Evolutionary conservation across 208 protist genomes (phyloP), one percentile per base, ranked within the genome.

Genomic region (Wallacemonas rigidus): DNA sequence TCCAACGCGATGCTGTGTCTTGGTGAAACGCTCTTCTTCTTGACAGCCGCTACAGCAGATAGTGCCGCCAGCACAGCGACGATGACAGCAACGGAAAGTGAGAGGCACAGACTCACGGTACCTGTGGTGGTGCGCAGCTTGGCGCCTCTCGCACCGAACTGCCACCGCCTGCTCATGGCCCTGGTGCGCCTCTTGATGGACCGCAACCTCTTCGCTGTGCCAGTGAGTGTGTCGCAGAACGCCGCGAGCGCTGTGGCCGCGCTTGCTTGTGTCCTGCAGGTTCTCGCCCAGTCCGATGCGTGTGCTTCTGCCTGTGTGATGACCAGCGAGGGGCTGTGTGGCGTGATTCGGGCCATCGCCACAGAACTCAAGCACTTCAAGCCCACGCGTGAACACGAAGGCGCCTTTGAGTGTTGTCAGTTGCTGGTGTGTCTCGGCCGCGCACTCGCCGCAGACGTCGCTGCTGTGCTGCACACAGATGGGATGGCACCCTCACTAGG

Each of bases 1-100:
- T 79, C 74, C 45, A 69, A 79, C 51, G 74, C 74, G 14, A 74
- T 56, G 69, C 61, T 79, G 36, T 75, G 74, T 43, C 45, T 79
- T 38, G 74, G 74, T 48, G 61, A 67, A 26, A 41, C 73, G 38
- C 64, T 79, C 51, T 53, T 53, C 48, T 53, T 53, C 48, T 53
- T 53, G 48, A 53, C 48, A 15, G 48, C 48, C 9, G 48, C 48
- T 15, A 15, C 11, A 26, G 26, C 26, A 26, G 26, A 26, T 26
- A 26, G 26, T 26, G 26, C 26, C 26, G 26, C 26, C 26, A 26
- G 26, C 26, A 26, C 26, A 26, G 26, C 26, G 26, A 26, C 26
- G 26, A 26, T 26, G 26, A 26, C 26, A 26, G 26, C 26, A 26
- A 26, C 26, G 26, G 26, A 26, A 26, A 26, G 26, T 26, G 26